These are phyloP conservation scores for Candida silvicultrix DNA, from an alignment of 805 yeast species.

Conservation along the genomic window DNA sequence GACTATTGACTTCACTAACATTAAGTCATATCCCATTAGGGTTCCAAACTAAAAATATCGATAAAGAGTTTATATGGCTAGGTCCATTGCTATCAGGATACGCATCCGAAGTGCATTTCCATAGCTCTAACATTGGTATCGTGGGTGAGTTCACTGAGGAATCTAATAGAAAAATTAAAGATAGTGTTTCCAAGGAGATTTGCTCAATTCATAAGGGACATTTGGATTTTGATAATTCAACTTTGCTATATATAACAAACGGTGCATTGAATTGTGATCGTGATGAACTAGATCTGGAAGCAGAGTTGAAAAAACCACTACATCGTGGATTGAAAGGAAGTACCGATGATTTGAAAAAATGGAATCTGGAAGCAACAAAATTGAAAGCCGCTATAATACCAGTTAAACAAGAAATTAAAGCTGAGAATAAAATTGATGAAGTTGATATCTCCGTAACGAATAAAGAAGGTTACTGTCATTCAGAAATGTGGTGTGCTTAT, in stretches of 20 bases:
- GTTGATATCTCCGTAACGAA: conserved; percentile 6
- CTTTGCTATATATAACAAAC: conserved; percentile 9
- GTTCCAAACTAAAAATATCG: conserved; percentile 22
- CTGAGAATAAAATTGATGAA: conserved; percentile 8
- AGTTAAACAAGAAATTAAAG: conserved; percentile 9
- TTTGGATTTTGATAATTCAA: conserved; percentile 2
- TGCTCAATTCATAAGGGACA: conserved; percentile 13
- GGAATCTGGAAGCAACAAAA: conserved; percentile 4
- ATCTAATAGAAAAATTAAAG: conserved; percentile 7
- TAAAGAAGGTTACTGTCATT: conserved; percentile 9
- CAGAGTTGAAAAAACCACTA: conserved; percentile 6
- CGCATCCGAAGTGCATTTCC: conserved; percentile 7
- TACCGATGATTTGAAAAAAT: conserved; percentile 2
- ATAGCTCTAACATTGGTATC: not conserved
- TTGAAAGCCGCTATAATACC: conserved; percentile 13
- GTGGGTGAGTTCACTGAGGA: conserved; percentile 11
- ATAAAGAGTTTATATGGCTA: conserved; percentile 25
- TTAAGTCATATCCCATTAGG: conserved; percentile 12
- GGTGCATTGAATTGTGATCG: conserved; percentile 12
- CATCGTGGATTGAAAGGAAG: conserved; percentile 3
- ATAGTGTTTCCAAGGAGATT: conserved; percentile 11
- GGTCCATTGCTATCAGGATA: conserved; percentile 21
- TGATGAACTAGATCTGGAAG: conserved; percentile 1
- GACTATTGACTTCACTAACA: conserved; percentile 15
- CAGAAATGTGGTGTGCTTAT: conserved; percentile 12